Conservation (phyloP, 2,329 filamentous ascomycete genomes). For the Drechslerella dactyloides region DNA sequence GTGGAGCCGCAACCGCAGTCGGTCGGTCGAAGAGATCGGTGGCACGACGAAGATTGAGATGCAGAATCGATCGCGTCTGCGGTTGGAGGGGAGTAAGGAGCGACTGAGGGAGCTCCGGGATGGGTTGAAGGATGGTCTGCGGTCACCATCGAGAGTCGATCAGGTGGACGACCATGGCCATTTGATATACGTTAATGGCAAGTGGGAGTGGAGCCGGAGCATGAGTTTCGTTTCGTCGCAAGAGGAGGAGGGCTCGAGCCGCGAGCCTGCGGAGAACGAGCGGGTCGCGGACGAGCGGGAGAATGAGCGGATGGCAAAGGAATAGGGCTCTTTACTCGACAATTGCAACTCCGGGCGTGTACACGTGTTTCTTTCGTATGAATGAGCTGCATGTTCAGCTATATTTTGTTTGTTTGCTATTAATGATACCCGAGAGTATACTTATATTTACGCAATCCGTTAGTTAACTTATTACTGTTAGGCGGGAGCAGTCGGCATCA, state of each 20-base stretch:
- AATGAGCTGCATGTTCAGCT: too few species aligned
- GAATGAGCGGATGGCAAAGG: neutral
- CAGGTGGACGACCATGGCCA: conserved; percentile 30
- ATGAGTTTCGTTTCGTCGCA: conserved; percentile 34
- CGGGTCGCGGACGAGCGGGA: neutral
- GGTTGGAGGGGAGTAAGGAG: conserved; percentile 42
- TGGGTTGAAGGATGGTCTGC: conserved; percentile 29
- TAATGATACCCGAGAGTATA: too few species aligned
- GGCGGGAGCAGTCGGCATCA: too few species aligned
- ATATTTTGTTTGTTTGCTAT: too few species aligned
- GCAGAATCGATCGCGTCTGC: conserved; percentile 25
- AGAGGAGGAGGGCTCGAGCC: conserved; percentile 19
- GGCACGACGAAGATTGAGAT: conserved; percentile 33
- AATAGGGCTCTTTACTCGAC: neutral
- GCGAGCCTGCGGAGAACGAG: neutral
- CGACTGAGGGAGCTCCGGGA: conserved; percentile 37
- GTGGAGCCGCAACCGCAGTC: conserved; percentile 23
- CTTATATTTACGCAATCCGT: neutral
- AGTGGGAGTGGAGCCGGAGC: conserved; percentile 45
- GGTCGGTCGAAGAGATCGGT: conserved; percentile 16
- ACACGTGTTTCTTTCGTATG: too few species aligned
- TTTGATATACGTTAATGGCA: conserved; percentile 44
- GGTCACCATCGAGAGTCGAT: conserved; percentile 11
- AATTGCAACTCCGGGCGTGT: too few species aligned
- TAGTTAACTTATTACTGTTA: neutral